Conservation (phyloP, 768 basidiomycete genomes). For the Lactarius hatsudake region DNA sequence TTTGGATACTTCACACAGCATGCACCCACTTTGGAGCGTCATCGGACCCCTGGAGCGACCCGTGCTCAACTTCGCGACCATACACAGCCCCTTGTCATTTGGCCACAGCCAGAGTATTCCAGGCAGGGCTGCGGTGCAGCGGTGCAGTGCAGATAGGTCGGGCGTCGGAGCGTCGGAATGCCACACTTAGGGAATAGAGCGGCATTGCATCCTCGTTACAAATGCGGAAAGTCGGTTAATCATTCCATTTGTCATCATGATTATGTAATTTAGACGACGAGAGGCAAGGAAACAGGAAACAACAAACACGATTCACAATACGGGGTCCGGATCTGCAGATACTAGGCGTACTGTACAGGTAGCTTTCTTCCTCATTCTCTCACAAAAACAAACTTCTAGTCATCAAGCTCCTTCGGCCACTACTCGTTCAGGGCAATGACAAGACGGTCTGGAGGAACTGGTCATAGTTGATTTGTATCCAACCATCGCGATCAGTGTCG, state of each 20-base stretch:
- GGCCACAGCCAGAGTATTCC: background rate
- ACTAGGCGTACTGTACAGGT: slow-evolving; percentile 1
- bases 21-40: background rate
- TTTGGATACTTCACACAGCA: background rate
- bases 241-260: background rate
- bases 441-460: slow-evolving; percentile 69
- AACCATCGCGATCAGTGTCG: slow-evolving; percentile 62
- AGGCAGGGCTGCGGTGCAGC: background rate
- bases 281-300: background rate
- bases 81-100: background rate
- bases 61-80: background rate
- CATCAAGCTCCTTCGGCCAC: background rate
- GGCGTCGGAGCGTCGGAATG: background rate
- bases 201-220: background rate
- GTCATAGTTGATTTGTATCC: slow-evolving; percentile 72
- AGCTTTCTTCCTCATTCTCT: background rate
- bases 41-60: background rate
- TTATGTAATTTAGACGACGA: background rate
- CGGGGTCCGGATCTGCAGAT: background rate
- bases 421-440: slow-evolving; percentile 48
- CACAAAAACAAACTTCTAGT: background rate
- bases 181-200: background rate
- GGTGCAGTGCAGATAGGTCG: background rate
- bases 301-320: background rate
- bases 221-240: background rate